Evolutionary conservation across 768 basidiomycete genomes (phyloP).

Genomic region (Coprinellus aureogranulatus): DNA sequence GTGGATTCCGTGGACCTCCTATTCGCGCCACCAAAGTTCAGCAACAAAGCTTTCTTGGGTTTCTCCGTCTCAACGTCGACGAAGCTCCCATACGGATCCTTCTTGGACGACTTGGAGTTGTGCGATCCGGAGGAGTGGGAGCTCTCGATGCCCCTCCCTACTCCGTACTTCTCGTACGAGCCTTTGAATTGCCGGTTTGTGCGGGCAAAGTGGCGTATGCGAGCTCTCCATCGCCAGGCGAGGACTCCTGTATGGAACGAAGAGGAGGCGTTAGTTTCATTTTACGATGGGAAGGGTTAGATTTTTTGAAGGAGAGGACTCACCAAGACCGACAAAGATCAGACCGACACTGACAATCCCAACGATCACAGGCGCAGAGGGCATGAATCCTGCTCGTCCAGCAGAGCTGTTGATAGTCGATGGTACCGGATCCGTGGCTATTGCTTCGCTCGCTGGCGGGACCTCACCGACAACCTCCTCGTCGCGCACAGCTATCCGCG

Average conservation of each 20-base stretch:
- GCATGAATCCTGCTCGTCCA: not conserved
- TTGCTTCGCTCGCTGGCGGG: not conserved
- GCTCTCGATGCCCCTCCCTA: conserved; percentile 7
- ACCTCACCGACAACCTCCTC: not conserved
- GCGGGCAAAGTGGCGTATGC: not conserved
- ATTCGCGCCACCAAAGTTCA: conserved; percentile 5
- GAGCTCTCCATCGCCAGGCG: conserved; percentile 7
- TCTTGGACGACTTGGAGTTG: conserved; percentile 2
- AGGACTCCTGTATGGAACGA: not conserved
- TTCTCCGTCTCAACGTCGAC: conserved; percentile 7
- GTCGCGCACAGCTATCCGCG: not conserved
- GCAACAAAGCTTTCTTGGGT: not conserved
- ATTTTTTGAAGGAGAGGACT: not conserved
- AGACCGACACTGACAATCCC: conserved; percentile 7
- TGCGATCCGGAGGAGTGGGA: not conserved
- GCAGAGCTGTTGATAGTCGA: not conserved
- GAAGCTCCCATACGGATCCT: conserved; percentile 8
- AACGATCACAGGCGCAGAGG: not conserved
- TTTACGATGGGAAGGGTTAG: not conserved
- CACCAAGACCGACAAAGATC: conserved; percentile 4
- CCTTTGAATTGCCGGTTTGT: not conserved
- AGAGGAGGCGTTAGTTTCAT: not conserved
- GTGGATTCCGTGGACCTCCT: not conserved
- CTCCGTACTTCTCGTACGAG: conserved; percentile 9
- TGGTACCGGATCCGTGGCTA: no score